Evolutionary conservation across 441 rosid species (phyloP).

Genomic region (Viola pubescens): DNA sequence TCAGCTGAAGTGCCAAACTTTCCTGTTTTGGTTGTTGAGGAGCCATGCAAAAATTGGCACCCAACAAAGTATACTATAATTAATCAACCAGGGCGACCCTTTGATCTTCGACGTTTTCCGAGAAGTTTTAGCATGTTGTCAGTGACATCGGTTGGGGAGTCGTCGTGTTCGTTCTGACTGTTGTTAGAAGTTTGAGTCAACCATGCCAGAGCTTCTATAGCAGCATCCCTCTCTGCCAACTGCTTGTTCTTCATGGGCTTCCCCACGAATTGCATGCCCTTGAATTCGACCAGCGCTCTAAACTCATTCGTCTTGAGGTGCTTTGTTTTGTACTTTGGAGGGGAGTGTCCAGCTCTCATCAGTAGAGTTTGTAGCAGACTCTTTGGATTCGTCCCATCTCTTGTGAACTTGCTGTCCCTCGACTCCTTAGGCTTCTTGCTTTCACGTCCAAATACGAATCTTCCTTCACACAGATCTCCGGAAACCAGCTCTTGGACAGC

Average conservation of each 20-base stretch:
- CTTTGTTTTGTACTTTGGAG: conserved; percentile 94
- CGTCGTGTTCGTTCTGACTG: conserved; percentile 30
- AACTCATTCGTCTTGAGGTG: conserved; percentile 92
- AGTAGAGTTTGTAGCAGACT: conserved; percentile 88
- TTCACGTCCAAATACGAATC: conserved; percentile 92
- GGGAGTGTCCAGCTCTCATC: conserved; percentile 97
- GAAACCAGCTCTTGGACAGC: conserved; percentile 89
- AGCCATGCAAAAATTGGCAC: not conserved
- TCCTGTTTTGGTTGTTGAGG: not conserved
- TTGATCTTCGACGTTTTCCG: conserved; percentile 63
- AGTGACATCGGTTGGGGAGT: conserved; percentile 65
- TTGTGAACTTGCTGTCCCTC: conserved; percentile 45
- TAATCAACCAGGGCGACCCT: conserved; percentile 30
- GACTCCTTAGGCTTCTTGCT: conserved; percentile 53
- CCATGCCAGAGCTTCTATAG: conserved; percentile 95
- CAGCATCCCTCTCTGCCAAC: conserved; percentile 94
- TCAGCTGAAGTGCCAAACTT: not conserved
- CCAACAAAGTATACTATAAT: conserved; percentile 1
- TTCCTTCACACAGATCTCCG: conserved; percentile 95
- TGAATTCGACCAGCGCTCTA: conserved; percentile 91
- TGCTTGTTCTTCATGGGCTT: conserved; percentile 93
- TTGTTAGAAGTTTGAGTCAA: conserved; percentile 70
- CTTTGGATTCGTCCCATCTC: conserved; percentile 91
- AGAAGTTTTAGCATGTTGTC: conserved; percentile 96
- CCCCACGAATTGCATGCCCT: conserved; percentile 97